These are phyloP conservation scores for Phialophora macrospora DNA, from an alignment of 2,329 filamentous ascomycete genomes.

Conservation along the genomic window DNA sequence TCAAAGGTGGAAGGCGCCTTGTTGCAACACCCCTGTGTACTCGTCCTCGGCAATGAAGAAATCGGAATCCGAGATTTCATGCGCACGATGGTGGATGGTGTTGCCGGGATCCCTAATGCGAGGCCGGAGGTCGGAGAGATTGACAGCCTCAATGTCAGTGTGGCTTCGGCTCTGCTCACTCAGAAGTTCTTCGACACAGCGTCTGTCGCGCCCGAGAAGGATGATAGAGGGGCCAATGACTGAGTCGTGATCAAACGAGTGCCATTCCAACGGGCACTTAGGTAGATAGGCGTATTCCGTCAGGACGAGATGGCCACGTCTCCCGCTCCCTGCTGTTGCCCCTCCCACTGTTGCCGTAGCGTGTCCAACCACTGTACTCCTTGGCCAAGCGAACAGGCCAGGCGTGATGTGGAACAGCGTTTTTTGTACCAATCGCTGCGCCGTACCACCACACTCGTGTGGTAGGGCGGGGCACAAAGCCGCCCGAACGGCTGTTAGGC, in stretches of 20 bases:
- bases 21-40: constrained; percentile 67
- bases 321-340: not conserved
- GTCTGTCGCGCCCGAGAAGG: not conserved
- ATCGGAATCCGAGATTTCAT: constrained; percentile 70
- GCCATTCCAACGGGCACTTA: not conserved
- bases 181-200: constrained; percentile 35
- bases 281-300: constrained; percentile 4
- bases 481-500: not conserved
- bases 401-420: not conserved
- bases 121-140: constrained; percentile 58
- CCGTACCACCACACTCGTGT: not conserved
- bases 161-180: constrained; percentile 65
- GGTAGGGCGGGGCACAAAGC: not conserved
- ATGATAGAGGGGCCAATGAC: not conserved
- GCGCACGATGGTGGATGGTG: constrained; percentile 67
- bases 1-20: constrained; percentile 48
- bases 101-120: constrained; percentile 65
- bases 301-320: not conserved
- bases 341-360: not conserved
- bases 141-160: constrained; percentile 92
- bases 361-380: not conserved
- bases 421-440: not conserved
- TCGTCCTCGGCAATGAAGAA: constrained; percentile 84
- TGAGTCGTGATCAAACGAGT: not conserved
- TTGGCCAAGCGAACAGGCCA: not conserved